phyloP scores from a whole-genome alignment of 805 yeast species.

The Suhomyces xylopsoci region DNA sequence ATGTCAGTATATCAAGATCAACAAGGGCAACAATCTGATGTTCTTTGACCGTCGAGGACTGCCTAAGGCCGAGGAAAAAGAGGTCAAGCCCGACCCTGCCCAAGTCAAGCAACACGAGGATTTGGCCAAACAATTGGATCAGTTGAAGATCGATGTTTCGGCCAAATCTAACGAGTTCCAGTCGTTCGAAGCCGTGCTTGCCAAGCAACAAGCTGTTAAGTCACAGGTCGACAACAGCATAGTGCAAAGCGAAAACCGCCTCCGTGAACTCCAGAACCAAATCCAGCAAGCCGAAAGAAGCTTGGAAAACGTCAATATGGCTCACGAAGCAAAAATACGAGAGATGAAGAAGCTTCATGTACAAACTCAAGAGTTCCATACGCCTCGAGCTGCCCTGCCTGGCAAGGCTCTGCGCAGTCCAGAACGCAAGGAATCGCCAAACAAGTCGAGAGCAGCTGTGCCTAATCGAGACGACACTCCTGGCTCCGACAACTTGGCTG shows the following conservation, averaged over 20 bases:
- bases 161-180: conserved; percentile 15
- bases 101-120: neutral
- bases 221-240: conserved; percentile 23
- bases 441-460: neutral
- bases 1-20: conserved; percentile 58
- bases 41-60: conserved; percentile 28
- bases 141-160: conserved; percentile 18
- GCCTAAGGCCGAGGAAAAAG: neutral
- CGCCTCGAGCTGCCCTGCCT: neutral
- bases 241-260: conserved; percentile 14
- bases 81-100: neutral
- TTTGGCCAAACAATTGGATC: conserved; percentile 6
- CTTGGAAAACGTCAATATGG: conserved; percentile 6
- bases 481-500: conserved; percentile 26
- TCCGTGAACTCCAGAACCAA: neutral
- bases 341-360: conserved; percentile 5
- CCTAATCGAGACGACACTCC: neutral
- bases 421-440: neutral
- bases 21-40: conserved; percentile 25
- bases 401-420: neutral
- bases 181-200: conserved; percentile 14
- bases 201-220: conserved; percentile 19
- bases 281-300: conserved; percentile 15
- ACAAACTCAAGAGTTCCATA: neutral
- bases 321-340: conserved; percentile 6